Evolutionary conservation across 345 rosid species (phyloP), one percentile per base, ranked within the genome.

Genomic region (Eucalyptus brandiana): DNA sequence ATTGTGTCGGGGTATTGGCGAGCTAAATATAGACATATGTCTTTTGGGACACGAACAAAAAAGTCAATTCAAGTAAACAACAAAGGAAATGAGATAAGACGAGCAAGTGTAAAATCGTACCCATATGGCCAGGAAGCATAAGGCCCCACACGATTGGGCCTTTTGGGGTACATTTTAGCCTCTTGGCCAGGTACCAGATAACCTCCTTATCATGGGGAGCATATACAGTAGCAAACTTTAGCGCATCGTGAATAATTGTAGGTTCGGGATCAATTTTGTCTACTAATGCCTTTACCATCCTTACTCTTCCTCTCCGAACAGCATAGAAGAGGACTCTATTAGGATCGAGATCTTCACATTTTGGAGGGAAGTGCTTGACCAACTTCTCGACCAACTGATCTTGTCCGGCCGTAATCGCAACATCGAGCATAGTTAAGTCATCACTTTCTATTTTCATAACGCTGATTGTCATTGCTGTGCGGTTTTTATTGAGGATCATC

Each of bases 111-210:
- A n/a, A n/a, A 65, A 5, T 65, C 37, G 5, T 14, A 65, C 76
- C 76, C 34, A 30, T 14, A 15, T 65, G 11, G 37, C 72, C 37
- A 8, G 0, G 3, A 2, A 4, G 0, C 7, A 7, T 1, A 14
- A 62, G 34, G 0, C 0, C 0, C 0, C 0, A 0, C 9, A 62
- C 6, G 34, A 2, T 13, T 7, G 0, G 0, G 16, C 1, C 1
- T 5, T 14, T 0, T n/a, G 72, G 72, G 19, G 9, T 4, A 14
- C 37, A 37, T 37, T 37, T 37, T 37, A 37, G 37, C 37, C 37
- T 37, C 3, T 4, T 37, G 37, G 37, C 37, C 37, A 37, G 37
- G 37, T 37, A 37, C 37, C 37, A 4, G 37, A 37, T 37, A 37
- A 37, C 37, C 37, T 37, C 37, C 37, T 37, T 37, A 37, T 37